Base-by-base conservation (phyloP, 2,329 filamentous ascomycete species). In the Fusarium sp. region DNA sequence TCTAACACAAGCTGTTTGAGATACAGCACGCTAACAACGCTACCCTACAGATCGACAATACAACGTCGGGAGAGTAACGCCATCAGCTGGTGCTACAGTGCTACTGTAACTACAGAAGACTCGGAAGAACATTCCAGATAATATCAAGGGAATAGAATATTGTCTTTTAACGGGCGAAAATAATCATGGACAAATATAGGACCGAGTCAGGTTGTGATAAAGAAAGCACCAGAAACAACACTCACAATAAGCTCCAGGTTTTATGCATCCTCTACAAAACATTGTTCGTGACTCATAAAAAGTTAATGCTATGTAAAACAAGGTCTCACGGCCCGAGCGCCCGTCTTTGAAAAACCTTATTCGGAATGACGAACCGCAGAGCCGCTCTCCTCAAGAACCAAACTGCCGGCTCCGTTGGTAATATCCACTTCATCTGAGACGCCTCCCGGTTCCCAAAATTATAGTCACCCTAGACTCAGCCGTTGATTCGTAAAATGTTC, bases 1-100 rank as follows among this genome's bases (percentile, higher is more conserved):
- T 66, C 67, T 53, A 27, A 70, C 67, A 32, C 12, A 20, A 44
- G 15, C 35, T 15, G 67, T 70, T 70, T 67, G 61, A 57, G 48
- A 30, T 23, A 26, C 14, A 46, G 41, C 42, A 23, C 23, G 49
- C 62, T 48, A 35, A 45, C 30, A 30, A 42, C 42, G 17, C 20
- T 69, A 69, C 66, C 60, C 66, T 67, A 52, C n/a, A 61, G 48
- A 49, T 45, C 38, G 14, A 17, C 23, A 48, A 35, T 35, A 30
- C 53, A 35, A 56, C 40, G 46, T 45, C 30, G 53, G 32, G 41
- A 64, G 13, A 38, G 49, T 30, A 37, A 35, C 33, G 12, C 27
- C 23, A 54, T 14, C 18, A 18, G 37, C 2, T 30, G 30, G 7
- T 23, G 23, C 23, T 23, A 23, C 5, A 33, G 23, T 64, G 17